These are phyloP conservation scores for Fusarium citri DNA, from an alignment of 2,329 filamentous ascomycete genomes.

Conservation along the genomic window DNA sequence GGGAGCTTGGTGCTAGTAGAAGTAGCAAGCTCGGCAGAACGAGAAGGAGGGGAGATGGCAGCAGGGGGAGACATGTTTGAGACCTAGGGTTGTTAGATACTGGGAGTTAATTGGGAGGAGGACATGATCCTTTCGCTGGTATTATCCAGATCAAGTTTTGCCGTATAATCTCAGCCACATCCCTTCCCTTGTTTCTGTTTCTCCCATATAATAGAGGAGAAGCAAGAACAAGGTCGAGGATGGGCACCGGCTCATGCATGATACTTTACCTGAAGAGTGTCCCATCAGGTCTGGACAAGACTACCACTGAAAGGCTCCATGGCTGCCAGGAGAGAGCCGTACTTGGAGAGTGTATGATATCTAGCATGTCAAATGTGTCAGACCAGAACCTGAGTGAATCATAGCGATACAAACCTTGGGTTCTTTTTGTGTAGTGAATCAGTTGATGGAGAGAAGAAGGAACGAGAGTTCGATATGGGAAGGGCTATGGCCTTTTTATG, in stretches of 20 bases:
- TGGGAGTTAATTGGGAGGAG: slow-evolving; percentile 58
- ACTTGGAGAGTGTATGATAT: slow-evolving; percentile 41
- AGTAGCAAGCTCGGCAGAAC: slow-evolving; percentile 58
- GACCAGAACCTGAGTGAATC: slow-evolving; percentile 5
- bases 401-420: slow-evolving; percentile 38
- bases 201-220: background rate
- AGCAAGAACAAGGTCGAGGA: slow-evolving; percentile 22
- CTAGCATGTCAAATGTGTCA: slow-evolving; percentile 42
- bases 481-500: slow-evolving; percentile 32
- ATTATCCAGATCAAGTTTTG: slow-evolving; percentile 99
- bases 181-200: slow-evolving; percentile 24
- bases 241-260: slow-evolving; percentile 74
- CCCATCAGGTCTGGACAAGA: slow-evolving; percentile 54
- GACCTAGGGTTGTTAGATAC: slow-evolving; percentile 48
- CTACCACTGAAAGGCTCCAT: slow-evolving; percentile 53
- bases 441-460: slow-evolving; percentile 11
- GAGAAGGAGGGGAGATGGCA: slow-evolving; percentile 70
- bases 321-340: slow-evolving; percentile 43
- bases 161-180: slow-evolving; percentile 86
- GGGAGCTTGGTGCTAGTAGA: slow-evolving; percentile 40
- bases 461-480: background rate
- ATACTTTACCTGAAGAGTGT: slow-evolving; percentile 57
- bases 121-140: slow-evolving; percentile 99
- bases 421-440: slow-evolving; percentile 3
- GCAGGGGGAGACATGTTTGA: slow-evolving; percentile 74